Evolutionary conservation across 2,329 filamentous ascomycete species (phyloP), one percentile per base, ranked within the genome.

Genomic region (Diplocarpon rosae): DNA sequence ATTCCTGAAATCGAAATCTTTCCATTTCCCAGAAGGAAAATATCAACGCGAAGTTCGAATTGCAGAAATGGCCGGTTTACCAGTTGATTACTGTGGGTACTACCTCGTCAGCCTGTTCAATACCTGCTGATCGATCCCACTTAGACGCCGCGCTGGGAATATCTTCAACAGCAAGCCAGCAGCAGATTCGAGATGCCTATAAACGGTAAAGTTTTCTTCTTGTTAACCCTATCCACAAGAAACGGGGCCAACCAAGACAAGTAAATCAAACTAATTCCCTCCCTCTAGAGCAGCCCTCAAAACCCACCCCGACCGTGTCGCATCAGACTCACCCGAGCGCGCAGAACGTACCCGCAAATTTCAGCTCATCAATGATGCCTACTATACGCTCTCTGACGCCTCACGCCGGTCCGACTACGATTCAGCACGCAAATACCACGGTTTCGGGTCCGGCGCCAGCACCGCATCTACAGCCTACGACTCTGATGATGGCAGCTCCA

Each of bases 171-270:
- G 88, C 90, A 29, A 83, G 79, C 0, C 77, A 80, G 47, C 79
- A 88, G 59, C 84, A 96, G 63, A 82, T 98, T 61, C 84, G 90
- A 56, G 84, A 86, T 71, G 92, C 89, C 40, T 98, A 96, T 72
- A 98, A 98, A 64, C 83, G 83, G 83, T 85, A 56, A 14, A 13
- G 9, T 16, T 30, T 7, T 27, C 24, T 16, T 37, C 14, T 17
- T 15, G 24, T n/a, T 15, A 12, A 28, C 11, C 2, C 9, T 5
- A 2, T 9, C 14, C 12, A 14, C 6, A n/a, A 3, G 4, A 32
- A 12, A 3, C 30, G 4, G n/a, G 30, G 10, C 30, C 30, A 14
- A 32, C 30, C 3, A 32, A n/a, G n/a, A 32, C 9, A 32, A 24
- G 7, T 12, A 17, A 11, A 14, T 5, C 15, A 28, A 42, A 14